These are phyloP conservation scores for Xylaria venustula DNA, from an alignment of 495 filamentous ascomycete species.

Conservation along the genomic window DNA sequence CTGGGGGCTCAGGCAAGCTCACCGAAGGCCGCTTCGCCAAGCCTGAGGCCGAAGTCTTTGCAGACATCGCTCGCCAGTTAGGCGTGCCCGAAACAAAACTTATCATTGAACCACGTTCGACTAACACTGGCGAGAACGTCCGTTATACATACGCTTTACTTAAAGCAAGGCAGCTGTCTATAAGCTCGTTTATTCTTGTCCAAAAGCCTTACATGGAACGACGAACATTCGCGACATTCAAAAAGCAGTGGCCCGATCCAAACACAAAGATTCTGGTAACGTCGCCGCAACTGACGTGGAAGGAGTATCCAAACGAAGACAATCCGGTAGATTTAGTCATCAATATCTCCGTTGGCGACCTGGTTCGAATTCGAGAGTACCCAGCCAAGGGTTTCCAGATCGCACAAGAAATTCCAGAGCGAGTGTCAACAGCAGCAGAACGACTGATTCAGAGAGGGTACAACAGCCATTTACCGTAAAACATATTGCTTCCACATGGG, in stretches of 20 bases:
- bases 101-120: slow-evolving; percentile 31
- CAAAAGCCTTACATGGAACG: slow-evolving; percentile 46
- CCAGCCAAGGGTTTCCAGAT: slow-evolving; percentile 36
- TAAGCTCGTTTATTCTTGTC: slow-evolving; percentile 29
- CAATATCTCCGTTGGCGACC: slow-evolving; percentile 38
- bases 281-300: slow-evolving; percentile 30
- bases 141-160: slow-evolving; percentile 36
- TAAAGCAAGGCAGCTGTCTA: slow-evolving; percentile 14
- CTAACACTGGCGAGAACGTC: slow-evolving; percentile 43
- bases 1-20: slow-evolving; percentile 32
- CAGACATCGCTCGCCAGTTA: slow-evolving; percentile 27
- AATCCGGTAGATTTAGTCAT: slow-evolving; percentile 36
- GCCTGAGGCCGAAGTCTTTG: slow-evolving; percentile 38
- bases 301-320: slow-evolving; percentile 33
- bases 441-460: slow-evolving; percentile 34
- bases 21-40: slow-evolving; percentile 28
- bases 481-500: neutral
- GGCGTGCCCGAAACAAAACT: slow-evolving; percentile 29
- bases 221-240: slow-evolving; percentile 38
- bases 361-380: slow-evolving; percentile 38
- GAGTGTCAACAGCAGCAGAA: slow-evolving; percentile 36
- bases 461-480: slow-evolving; percentile 31
- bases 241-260: slow-evolving; percentile 37
- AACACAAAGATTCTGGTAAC: slow-evolving; percentile 28
- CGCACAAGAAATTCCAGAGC: slow-evolving; percentile 32